These are phyloP conservation scores for Thraustochytrium sp. DNA, from an alignment of 352 stramenopile genomes.

Conservation along the genomic window DNA sequence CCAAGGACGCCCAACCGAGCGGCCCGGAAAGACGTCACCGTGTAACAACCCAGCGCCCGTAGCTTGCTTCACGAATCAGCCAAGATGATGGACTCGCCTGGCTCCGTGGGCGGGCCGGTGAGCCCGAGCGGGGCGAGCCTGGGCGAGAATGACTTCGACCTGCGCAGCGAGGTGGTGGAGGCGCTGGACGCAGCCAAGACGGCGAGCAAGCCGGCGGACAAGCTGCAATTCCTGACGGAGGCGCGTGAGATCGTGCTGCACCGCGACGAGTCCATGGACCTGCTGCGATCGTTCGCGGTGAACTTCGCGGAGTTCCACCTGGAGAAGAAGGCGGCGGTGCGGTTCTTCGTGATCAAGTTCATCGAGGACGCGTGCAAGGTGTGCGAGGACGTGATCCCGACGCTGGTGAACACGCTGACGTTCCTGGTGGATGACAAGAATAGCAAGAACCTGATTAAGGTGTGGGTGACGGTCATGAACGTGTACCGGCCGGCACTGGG, in stretches of 20 bases:
- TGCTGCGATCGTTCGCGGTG: not conserved
- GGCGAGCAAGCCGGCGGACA: not conserved
- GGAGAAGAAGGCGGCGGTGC: constrained; percentile 21
- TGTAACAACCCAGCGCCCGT: too few relatives aligned
- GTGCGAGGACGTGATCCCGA: constrained; percentile 35
- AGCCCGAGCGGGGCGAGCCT: not conserved
- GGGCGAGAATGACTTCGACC: constrained; percentile 18
- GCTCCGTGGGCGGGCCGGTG: not conserved
- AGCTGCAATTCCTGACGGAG: constrained; percentile 29
- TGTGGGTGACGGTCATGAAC: constrained; percentile 35
- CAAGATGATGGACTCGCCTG: constrained; percentile 35
- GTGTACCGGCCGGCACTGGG: constrained; percentile 6
- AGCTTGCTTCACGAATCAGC: too few relatives aligned
- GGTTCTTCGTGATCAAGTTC: constrained; percentile 32
- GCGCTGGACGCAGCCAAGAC: constrained; percentile 19
- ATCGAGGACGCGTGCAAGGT: constrained; percentile 36
- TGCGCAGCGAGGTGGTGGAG: constrained; percentile 24
- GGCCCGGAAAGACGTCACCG: too few relatives aligned
- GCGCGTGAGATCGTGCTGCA: constrained; percentile 29
- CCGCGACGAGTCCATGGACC: constrained; percentile 1
- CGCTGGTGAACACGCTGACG: not conserved
- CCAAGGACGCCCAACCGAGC: too few relatives aligned
- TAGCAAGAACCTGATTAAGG: constrained; percentile 29
- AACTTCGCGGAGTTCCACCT: constrained; percentile 21
- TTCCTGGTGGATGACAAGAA: constrained; percentile 15